phyloP scores from a whole-genome alignment of 2,329 filamentous ascomycete species.

The Claviceps sp. region DNA sequence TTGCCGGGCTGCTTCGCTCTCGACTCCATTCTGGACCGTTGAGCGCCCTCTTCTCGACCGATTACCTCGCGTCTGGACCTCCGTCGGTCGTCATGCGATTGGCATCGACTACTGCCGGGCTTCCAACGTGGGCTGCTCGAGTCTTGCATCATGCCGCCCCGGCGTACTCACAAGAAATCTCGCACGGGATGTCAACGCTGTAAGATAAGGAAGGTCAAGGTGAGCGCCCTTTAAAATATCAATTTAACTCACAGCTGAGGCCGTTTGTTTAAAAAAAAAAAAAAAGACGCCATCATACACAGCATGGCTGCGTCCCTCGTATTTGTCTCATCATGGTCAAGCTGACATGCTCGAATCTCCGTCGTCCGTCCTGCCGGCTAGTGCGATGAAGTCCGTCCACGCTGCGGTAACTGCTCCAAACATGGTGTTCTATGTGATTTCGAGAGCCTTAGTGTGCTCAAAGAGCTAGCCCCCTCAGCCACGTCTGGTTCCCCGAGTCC shows the following conservation, averaged over 20 bases:
- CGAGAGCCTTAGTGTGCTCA: slow-evolving; percentile 35
- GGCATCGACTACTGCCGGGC: slow-evolving; percentile 13
- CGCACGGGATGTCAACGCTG: slow-evolving; percentile 52
- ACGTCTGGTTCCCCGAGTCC: slow-evolving; percentile 9
- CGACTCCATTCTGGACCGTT: background rate
- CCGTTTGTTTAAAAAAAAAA: too few species aligned
- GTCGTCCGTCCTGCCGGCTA: slow-evolving; percentile 12
- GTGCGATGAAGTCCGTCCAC: slow-evolving; percentile 54
- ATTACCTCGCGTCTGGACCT: background rate
- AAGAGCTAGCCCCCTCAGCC: slow-evolving; percentile 28
- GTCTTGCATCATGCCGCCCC: slow-evolving; percentile 40
- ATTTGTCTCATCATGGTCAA: background rate
- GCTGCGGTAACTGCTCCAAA: slow-evolving; percentile 53
- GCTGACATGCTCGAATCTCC: background rate
- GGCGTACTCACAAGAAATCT: slow-evolving; percentile 58
- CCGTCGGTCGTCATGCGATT: slow-evolving; percentile 15
- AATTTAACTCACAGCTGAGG: background rate
- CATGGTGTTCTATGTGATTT: slow-evolving; percentile 56
- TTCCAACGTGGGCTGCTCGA: slow-evolving; percentile 12
- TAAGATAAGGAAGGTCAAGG: slow-evolving; percentile 59
- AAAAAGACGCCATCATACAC: background rate
- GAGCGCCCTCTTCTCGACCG: background rate
- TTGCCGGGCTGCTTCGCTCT: background rate
- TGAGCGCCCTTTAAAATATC: slow-evolving; percentile 16
- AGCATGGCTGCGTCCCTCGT: background rate